Evolutionary conservation across 2,329 filamentous ascomycete genomes (phyloP), one percentile per base, ranked within the genome.

Genomic region (Torrubiella hemipterigena): DNA sequence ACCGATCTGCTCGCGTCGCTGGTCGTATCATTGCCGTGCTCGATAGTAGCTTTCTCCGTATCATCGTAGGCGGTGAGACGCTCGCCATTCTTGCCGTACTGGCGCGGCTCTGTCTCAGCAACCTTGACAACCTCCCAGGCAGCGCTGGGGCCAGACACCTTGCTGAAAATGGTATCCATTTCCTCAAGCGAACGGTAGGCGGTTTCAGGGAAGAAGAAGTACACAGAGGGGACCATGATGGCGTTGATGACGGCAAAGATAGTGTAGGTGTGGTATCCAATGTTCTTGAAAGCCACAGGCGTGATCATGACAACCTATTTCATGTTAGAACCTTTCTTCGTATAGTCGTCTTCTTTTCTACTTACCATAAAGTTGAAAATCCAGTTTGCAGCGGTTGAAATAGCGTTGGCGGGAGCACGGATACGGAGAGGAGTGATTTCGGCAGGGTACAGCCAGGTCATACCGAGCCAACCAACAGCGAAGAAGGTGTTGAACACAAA

Each of bases 341-440:
- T n/a, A n/a, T n/a, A n/a, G n/a, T n/a, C n/a, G n/a, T 29, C 8
- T 9, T 12, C 25, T 5, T 17, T 16, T 12, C 3, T 18, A 34
- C 50, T 35, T 36, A 55, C 64, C 41, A 73, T 46, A 46, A 75
- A 75, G 47, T 77, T 77, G 50, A 75, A 76, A 30, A 73, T 67
- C 69, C 69, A 74, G 52, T 74, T 74, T 7, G 61, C 65, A 6
- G 58, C 60, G 0, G 66, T 68, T 0, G 61, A 57, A 20, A 75
- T 46, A 9, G 71, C 73, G 38, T 73, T 74, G 20, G 71, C 71
- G 0, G 69, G 69, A 0, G 72, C 72, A 19, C 77, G 70, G 33
- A 78, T 79, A 39, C 73, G 71, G 52, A 80, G 67, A 8, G 77
- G 74, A 50, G 75, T 73, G 37, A 81, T 70, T 48, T 81, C 77